Evolutionary conservation across 305 asterid genomes (phyloP), one percentile per base, ranked within the genome.

Genomic region (Solanum hybrid): DNA sequence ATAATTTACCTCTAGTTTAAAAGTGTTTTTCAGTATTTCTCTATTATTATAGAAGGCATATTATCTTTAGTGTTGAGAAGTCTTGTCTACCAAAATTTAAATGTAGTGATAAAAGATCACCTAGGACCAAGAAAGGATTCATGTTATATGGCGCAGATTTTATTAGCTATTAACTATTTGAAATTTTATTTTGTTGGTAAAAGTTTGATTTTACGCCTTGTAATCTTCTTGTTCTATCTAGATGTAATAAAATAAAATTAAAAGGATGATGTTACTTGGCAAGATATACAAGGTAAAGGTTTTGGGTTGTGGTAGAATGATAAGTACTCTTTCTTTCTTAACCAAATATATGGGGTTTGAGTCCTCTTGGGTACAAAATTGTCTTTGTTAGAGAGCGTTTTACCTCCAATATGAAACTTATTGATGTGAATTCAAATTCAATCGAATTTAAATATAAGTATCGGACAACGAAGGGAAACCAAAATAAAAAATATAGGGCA

Each of bases 311-410:
- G 2, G 10, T 18, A 6, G 2, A 57, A 0, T 18, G 11, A 0
- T 18, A 18, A 6, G 1, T 57, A 57, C 0, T 57, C 1, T 6
- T 3, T 57, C 1, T 18, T 0, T 3, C 1, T 57, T 57, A 18
- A 18, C 0, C 0, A 57, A 0, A 57, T 0, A 0, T 18, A 1
- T 57, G 0, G 5, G 1, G 1, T 57, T 57, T 3, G 4, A 57
- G 10, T 57, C 4, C 2, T 1, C 2, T 3, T 57, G 2, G 0
- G 0, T 57, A 18, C 0, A 18, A 0, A 57, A 57, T 18, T 1
- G 1, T 3, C 0, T 18, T 57, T 18, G 2, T 18, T 18, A 18
- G n/a, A 1, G 0, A 40, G 2, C 51, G 16, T 40, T 40, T 40
- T 40, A 11, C 46, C 46, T 11, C 46, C 1, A 40, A 11, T 40